These are phyloP conservation scores for Gossypium australe DNA, from an alignment of 345 rosid species.

Conservation along the genomic window DNA sequence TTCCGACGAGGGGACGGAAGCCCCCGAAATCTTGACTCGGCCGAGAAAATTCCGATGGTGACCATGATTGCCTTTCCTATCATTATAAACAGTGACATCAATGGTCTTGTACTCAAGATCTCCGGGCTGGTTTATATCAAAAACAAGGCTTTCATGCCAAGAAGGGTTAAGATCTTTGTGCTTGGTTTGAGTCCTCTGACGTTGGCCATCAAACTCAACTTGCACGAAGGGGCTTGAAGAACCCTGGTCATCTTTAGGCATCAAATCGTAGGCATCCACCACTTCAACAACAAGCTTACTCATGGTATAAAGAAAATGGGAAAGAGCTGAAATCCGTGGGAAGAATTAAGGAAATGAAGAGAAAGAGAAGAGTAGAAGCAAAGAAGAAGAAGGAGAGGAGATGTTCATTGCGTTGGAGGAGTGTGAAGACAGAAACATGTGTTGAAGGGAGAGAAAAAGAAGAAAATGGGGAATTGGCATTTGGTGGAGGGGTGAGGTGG, in stretches of 20 bases:
- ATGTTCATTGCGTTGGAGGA: constrained; percentile 17
- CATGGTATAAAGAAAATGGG: constrained; percentile 33
- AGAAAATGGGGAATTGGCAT: neutral
- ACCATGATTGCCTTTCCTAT: constrained; percentile 33
- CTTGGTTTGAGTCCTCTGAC: constrained; percentile 59
- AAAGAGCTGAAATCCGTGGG: neutral
- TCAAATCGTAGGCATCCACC: constrained; percentile 65
- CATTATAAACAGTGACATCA: constrained; percentile 53
- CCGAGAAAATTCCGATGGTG: constrained; percentile 67
- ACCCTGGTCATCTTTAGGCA: constrained; percentile 82
- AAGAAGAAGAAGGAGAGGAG: constrained; percentile 23
- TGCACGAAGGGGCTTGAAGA: constrained; percentile 72
- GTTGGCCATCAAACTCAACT: constrained; percentile 51
- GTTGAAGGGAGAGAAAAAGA: constrained; percentile 6
- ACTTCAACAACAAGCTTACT: constrained; percentile 68
- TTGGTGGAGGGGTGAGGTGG: constrained; percentile 19
- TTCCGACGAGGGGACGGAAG: constrained; percentile 48
- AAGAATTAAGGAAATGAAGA: neutral
- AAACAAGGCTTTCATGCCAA: constrained; percentile 71
- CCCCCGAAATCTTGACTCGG: constrained; percentile 68
- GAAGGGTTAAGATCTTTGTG: constrained; percentile 60
- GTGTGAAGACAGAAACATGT: constrained; percentile 28
- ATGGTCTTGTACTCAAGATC: constrained; percentile 47
- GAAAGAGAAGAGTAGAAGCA: constrained; percentile 18
- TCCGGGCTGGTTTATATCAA: constrained; percentile 32